These are phyloP conservation scores for Solanum ahanhuiri DNA, from an alignment of 257 asterid species.

Conservation along the genomic window DNA sequence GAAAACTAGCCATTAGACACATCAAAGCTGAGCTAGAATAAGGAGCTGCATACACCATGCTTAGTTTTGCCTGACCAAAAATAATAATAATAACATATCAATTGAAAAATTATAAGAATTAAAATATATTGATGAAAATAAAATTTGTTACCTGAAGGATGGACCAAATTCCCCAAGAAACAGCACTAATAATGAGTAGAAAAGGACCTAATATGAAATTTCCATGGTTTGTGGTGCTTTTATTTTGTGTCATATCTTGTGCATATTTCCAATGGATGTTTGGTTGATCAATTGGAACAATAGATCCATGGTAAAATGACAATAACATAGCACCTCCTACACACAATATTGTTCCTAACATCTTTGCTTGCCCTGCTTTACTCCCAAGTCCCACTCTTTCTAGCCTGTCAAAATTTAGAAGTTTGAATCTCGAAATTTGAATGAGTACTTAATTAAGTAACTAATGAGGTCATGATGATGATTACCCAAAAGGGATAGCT, in stretches of 20 bases:
- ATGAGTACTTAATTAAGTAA: neutral
- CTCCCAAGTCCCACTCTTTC: conserved; percentile 53
- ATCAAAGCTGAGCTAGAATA: conserved; percentile 74
- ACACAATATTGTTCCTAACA: conserved; percentile 55
- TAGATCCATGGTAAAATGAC: conserved; percentile 56
- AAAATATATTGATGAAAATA: neutral
- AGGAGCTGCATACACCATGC: conserved; percentile 52
- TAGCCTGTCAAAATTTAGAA: conserved; percentile 18
- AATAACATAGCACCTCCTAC: conserved; percentile 72
- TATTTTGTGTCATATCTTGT: conserved; percentile 22
- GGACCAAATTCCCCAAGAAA: conserved; percentile 78
- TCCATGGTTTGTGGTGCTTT: conserved; percentile 22
- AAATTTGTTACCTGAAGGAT: conserved; percentile 38
- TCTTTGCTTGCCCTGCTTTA: conserved; percentile 60
- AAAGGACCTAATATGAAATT: conserved; percentile 50
- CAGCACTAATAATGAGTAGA: conserved; percentile 58
- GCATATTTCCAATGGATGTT: conserved; percentile 64
- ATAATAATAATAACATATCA: neutral
- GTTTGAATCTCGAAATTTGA: neutral
- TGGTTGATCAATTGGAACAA: conserved; percentile 40
- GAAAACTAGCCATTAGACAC: conserved; percentile 67
- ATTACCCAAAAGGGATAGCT: conserved; percentile 70
- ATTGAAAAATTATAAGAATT: neutral
- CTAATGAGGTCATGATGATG: neutral
- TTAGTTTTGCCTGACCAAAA: conserved; percentile 39